Percentiles rank a stretch among this genome's conserved stretches.
Conservation (phyloP, 192 early-diverging fungal species). For the Ambispora gerdemannii region DNA sequence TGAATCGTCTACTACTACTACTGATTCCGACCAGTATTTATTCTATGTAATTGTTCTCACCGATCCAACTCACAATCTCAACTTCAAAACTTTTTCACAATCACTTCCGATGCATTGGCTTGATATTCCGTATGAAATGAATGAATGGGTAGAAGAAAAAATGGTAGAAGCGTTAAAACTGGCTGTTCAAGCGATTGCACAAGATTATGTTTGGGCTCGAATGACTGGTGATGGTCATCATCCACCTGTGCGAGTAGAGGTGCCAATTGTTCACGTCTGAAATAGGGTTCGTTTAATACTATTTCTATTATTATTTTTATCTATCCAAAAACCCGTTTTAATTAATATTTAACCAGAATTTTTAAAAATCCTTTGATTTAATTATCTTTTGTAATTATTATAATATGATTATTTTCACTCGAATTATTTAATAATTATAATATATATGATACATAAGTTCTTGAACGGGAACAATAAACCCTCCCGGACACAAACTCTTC, state of each 20-base stretch:
- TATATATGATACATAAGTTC: no score
- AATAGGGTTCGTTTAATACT: not conserved
- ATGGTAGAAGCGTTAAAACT: slow-evolving; percentile 49
- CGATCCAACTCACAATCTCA: slow-evolving; percentile 53
- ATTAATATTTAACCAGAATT: no score
- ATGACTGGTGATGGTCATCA: slow-evolving; percentile 48
- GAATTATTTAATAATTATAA: no score
- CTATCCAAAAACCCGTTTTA: no score
- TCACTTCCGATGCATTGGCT: slow-evolving; percentile 52
- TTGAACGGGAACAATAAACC: no score
- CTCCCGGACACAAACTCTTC: no score
- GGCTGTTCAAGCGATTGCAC: slow-evolving; percentile 51
- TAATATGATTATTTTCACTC: no score
- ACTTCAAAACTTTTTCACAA: slow-evolving; percentile 54
- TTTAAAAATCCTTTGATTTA: no score
- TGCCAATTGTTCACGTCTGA: not conserved
- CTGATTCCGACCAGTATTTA: slow-evolving; percentile 32
- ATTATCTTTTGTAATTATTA: no score
- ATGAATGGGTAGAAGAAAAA: slow-evolving; percentile 64
- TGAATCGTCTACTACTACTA: not conserved
- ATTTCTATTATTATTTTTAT: no score
- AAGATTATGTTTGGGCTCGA: slow-evolving; percentile 63
- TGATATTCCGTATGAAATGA: slow-evolving; percentile 59
- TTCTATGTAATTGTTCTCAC: slow-evolving; percentile 46
- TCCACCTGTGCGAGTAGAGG: slow-evolving; percentile 8